Base-by-base conservation (phyloP, 2,329 filamentous ascomycete genomes). In the Colletotrichum sp. region DNA sequence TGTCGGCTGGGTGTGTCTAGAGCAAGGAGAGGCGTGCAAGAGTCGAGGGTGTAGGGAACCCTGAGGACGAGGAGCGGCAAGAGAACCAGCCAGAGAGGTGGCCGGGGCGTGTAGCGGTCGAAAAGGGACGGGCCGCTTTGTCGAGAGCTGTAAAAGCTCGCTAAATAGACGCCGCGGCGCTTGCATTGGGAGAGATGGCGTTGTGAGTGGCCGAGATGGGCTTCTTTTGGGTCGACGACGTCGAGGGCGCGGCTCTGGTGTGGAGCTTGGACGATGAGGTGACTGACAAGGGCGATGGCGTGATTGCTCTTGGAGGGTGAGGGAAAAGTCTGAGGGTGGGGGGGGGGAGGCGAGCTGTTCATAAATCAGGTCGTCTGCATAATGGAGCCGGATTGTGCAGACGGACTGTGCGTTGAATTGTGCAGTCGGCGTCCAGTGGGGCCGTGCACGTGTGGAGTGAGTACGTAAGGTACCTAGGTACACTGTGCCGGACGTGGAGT, bases 251-350 rank as follows among this genome's bases (percentile, higher is more conserved):
- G 74, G 74, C 74, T 76, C 64, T 76, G 70, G 74, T 76, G 74
- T 69, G 74, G 74, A 76, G 74, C 74, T 76, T 69, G 74, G 74
- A 76, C 74, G 65, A 65, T 74, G 70, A 76, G 32, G 74, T 69
- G 74, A 73, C 44, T 39, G 74, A 74, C 74, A 67, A 67, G 74
- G 74, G 74, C 74, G 71, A 76, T 76, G 74, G 74, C 74, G 74
- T 76, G 74, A 74, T 76, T 69, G 71, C 65, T 62, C 71, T 59
- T 34, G 72, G 59, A 60, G 39, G 59, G 36, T 32, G 68, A 39
- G 52, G 30, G 71, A 76, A 69, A 76, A 76, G 36, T 64, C 49
- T 34, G 44, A 39, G 59, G 65, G 34, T 60, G 15, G 21, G 6
- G 71, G 39, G 39, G 39, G 62, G 52, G 60, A 34, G 21, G 8